Percentiles rank a stretch among this genome's conserved stretches.
Evolutionary conservation across 2,329 filamentous ascomycete species (phyloP).

Genomic region (Coleophoma cylindrospora): DNA sequence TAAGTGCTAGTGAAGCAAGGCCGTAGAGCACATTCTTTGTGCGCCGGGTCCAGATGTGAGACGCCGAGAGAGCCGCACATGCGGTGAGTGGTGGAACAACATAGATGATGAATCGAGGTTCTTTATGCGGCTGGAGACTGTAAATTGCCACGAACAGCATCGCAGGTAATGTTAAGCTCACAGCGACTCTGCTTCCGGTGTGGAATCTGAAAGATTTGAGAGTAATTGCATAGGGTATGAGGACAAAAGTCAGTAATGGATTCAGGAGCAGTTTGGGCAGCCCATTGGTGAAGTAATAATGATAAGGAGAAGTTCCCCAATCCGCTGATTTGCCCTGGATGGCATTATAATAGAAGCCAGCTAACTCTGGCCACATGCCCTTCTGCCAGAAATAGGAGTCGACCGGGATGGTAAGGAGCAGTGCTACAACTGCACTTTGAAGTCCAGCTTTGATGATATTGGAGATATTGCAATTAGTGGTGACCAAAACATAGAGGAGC

Average conservation of each 20-base stretch:
- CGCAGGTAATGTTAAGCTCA: constrained; percentile 56
- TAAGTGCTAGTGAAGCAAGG: constrained; percentile 48
- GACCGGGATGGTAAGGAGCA: constrained; percentile 65
- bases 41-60: constrained; percentile 63
- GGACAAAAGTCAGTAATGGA: constrained; percentile 55
- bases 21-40: constrained; percentile 53
- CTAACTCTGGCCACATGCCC: constrained; percentile 83
- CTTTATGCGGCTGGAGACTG: constrained; percentile 89
- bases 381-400: constrained; percentile 95
- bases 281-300: constrained; percentile 80
- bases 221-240: constrained; percentile 44
- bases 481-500: constrained; percentile 57
- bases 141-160: constrained; percentile 73
- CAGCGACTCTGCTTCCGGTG: constrained; percentile 39
- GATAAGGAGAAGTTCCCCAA: constrained; percentile 84
- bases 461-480: constrained; percentile 44
- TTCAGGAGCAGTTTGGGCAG: constrained; percentile 82
- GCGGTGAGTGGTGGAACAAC: constrained; percentile 75
- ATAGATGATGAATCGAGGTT: constrained; percentile 93
- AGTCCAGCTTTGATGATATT: constrained; percentile 63
- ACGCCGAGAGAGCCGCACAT: constrained; percentile 67
- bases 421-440: constrained; percentile 58
- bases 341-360: constrained; percentile 88
- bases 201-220: constrained; percentile 9
- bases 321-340: constrained; percentile 74